Evolutionary conservation across 2,329 filamentous ascomycete genomes (phyloP).

Genomic region (Helminthosporium solani): DNA sequence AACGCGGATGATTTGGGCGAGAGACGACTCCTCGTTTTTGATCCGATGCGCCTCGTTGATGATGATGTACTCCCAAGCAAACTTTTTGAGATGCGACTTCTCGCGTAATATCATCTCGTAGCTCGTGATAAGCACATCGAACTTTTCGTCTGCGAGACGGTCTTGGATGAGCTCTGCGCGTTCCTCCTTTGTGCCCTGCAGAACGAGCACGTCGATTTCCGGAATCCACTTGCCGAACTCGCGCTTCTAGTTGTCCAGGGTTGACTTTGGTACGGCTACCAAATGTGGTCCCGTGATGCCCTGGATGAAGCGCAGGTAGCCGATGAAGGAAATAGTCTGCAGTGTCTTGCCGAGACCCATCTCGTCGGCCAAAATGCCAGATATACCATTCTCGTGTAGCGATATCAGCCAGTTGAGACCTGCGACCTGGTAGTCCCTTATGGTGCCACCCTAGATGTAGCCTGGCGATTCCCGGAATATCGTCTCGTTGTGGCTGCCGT

Average conservation of each 20-base stretch:
- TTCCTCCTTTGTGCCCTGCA: conserved; percentile 95
- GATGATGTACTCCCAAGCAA: conserved; percentile 99
- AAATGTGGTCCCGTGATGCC: conserved; percentile 89
- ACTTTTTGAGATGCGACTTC: conserved; percentile 92
- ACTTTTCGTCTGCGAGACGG: conserved; percentile 87
- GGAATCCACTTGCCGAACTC: conserved; percentile 95
- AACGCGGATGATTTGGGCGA: conserved; percentile 92
- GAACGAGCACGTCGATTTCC: conserved; percentile 87
- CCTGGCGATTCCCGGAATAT: conserved; percentile 89
- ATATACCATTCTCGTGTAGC: conserved; percentile 97
- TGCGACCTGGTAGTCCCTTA: conserved; percentile 96
- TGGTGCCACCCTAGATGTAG: conserved; percentile 79
- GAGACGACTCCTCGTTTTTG: conserved; percentile 97
- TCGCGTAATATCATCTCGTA: conserved; percentile 99
- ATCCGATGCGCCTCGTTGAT: conserved; percentile 98
- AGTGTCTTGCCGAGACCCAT: conserved; percentile 98
- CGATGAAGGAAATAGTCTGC: conserved; percentile 95
- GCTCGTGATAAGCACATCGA: conserved; percentile 96
- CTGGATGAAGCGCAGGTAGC: conserved; percentile 88
- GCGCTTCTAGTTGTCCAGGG: conserved; percentile 96
- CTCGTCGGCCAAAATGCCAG: conserved; percentile 94
- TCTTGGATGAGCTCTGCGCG: conserved; percentile 85
- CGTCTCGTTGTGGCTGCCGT: conserved; percentile 75
- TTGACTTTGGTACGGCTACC: conserved; percentile 92
- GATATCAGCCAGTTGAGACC: conserved; percentile 98